phyloP scores from a whole-genome alignment of 2,329 filamentous ascomycete genomes.

The Paraphoma chrysanthemicola region DNA sequence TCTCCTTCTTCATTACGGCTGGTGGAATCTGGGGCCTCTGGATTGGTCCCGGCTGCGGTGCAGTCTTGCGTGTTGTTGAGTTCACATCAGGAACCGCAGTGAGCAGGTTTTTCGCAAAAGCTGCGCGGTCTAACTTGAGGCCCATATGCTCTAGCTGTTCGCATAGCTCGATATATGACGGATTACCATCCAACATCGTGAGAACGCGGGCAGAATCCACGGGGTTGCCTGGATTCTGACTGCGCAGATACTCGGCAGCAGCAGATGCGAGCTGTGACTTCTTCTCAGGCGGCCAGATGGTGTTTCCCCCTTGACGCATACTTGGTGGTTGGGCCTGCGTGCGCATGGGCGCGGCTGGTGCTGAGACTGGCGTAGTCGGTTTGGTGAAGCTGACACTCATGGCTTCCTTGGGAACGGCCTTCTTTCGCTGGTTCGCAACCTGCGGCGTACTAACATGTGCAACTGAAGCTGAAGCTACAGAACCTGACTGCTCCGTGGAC shows the following conservation, averaged over 20 bases:
- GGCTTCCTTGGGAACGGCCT: constrained; percentile 24
- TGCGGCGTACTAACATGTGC: constrained; percentile 15
- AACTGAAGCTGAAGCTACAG: constrained; percentile 14
- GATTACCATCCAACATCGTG: constrained; percentile 59
- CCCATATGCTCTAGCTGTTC: constrained; percentile 59
- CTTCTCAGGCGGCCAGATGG: constrained; percentile 61
- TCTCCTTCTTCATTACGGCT: constrained; percentile 28
- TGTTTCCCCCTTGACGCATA: constrained; percentile 32
- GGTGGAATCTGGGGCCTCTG: constrained; percentile 24
- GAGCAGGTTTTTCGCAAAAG: constrained; percentile 61
- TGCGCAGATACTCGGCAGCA: constrained; percentile 56
- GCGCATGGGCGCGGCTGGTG: constrained; percentile 7
- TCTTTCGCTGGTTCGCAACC: constrained; percentile 29
- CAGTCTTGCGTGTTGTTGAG: constrained; percentile 28
- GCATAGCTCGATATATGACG: constrained; percentile 63
- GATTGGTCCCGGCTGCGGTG: constrained; percentile 13
- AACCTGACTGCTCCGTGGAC: constrained; percentile 24
- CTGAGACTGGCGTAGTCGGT: constrained; percentile 4
- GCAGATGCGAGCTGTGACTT: constrained; percentile 59
- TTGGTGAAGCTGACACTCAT: constrained; percentile 5
- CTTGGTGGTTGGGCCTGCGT: constrained; percentile 8
- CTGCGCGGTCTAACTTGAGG: constrained; percentile 58
- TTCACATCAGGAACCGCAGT: constrained; percentile 53
- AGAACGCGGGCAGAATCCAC: constrained; percentile 52
- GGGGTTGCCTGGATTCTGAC: constrained; percentile 49